Conservation (phyloP, 441 rosid genomes). For the Mallotus repandus region DNA sequence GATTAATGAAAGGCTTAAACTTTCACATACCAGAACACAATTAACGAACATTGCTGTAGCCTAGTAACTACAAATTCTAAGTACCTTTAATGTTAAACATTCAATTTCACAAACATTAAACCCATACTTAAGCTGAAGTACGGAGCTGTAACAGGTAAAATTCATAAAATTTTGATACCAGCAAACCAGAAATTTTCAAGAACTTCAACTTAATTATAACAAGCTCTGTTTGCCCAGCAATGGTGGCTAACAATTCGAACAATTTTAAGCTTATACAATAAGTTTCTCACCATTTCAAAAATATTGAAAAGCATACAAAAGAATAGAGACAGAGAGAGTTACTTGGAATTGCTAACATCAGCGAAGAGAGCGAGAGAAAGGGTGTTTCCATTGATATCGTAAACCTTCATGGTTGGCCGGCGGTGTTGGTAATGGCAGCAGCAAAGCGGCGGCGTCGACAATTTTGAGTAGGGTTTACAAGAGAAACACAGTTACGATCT, state of each 20-base stretch:
- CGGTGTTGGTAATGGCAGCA: neutral
- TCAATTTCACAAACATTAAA: neutral
- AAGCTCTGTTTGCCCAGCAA: no score
- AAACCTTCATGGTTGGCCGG: conserved; percentile 52
- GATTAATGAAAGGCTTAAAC: neutral
- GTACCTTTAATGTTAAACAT: neutral
- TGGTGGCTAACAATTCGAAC: no score
- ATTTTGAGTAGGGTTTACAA: no score
- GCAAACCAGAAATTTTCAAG: no score
- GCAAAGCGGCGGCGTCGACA: no score
- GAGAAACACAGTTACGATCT: no score
- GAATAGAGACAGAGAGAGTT: conserved; percentile 11
- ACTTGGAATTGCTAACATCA: conserved; percentile 80
- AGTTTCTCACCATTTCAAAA: neutral
- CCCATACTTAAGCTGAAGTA: no score
- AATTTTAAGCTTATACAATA: no score
- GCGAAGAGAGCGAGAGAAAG: conserved; percentile 67
- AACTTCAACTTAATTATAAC: no score
- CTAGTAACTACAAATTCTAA: no score
- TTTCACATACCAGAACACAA: neutral
- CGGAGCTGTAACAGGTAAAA: no score
- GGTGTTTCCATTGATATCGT: conserved; percentile 43
- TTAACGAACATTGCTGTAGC: neutral
- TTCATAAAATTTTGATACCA: no score
- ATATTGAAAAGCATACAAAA: neutral